Evolutionary conservation across 495 filamentous ascomycete species (phyloP).

Genomic region (Aspergillus sclerotiicarbonarius): DNA sequence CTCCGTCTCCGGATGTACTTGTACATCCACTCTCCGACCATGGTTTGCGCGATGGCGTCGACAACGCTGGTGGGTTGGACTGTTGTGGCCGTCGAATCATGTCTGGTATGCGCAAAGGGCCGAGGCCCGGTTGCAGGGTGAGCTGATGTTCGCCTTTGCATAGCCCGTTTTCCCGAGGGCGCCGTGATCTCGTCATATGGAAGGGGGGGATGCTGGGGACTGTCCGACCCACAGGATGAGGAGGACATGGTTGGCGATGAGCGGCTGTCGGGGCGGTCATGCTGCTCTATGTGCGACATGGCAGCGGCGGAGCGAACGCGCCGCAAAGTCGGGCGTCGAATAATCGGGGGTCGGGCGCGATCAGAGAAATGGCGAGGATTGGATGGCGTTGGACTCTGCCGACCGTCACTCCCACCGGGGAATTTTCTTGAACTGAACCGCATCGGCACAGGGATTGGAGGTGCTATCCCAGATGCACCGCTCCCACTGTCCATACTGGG

Average conservation of each 20-base stretch:
- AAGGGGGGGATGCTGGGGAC: slow-evolving; percentile 69
- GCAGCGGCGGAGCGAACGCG: slow-evolving; percentile 80
- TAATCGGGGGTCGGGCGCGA: slow-evolving; percentile 30
- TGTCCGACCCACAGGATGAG: slow-evolving; percentile 65
- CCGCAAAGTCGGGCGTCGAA: slow-evolving; percentile 55
- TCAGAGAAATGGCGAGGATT: slow-evolving; percentile 44
- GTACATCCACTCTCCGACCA: slow-evolving; percentile 99
- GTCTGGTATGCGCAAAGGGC: slow-evolving; percentile 29
- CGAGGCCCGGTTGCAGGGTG: slow-evolving; percentile 24
- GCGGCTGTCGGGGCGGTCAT: slow-evolving; percentile 50
- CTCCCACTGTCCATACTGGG: slow-evolving; percentile 54
- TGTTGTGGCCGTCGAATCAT: slow-evolving; percentile 57
- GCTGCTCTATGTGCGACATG: slow-evolving; percentile 51
- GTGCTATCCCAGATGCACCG: slow-evolving; percentile 42
- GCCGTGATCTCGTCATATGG: slow-evolving; percentile 70
- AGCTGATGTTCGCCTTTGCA: slow-evolving; percentile 18
- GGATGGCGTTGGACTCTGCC: slow-evolving; percentile 71
- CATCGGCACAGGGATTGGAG: slow-evolving; percentile 88
- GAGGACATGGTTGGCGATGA: slow-evolving; percentile 66
- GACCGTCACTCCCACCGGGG: slow-evolving; percentile 70
- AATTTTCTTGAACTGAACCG: slow-evolving; percentile 82
- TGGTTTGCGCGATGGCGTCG: slow-evolving; percentile 97
- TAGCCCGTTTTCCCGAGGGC: slow-evolving; percentile 34
- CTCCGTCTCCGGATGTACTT: slow-evolving; percentile 93
- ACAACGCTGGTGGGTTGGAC: slow-evolving; percentile 78